Percentiles rank a stretch among this genome's conserved stretches.
phyloP scores from a whole-genome alignment of 139 green algal genomes.

The Haematococcus lacustris region DNA sequence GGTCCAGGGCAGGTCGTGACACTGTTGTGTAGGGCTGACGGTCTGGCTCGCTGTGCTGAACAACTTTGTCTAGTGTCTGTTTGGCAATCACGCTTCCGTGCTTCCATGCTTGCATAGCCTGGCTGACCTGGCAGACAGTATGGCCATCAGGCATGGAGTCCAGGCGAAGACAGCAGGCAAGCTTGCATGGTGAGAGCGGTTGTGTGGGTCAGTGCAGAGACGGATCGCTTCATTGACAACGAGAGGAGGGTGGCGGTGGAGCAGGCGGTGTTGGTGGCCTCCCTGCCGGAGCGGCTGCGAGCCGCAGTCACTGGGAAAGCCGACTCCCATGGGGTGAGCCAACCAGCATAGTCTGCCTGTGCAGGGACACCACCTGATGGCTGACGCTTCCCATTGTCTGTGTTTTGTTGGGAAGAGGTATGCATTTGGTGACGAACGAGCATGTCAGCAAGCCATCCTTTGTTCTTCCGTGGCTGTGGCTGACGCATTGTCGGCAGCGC shows the following conservation, averaged over 20 bases:
- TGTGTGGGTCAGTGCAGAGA: constrained; percentile 33
- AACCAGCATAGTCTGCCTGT: too few species aligned
- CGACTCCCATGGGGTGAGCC: too few species aligned
- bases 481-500: too few species aligned
- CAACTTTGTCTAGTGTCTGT: not conserved
- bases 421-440: too few species aligned
- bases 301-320: not conserved
- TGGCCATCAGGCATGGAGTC: not conserved
- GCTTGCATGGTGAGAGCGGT: not conserved
- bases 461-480: too few species aligned
- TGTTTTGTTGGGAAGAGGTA: too few species aligned
- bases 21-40: not conserved
- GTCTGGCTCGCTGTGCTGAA: not conserved
- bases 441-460: too few species aligned
- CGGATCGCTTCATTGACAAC: constrained; percentile 36
- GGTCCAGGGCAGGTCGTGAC: not conserved
- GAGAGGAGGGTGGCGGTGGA: constrained; percentile 21
- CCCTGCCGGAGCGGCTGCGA: constrained; percentile 11
- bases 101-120: not conserved
- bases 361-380: too few species aligned
- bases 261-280: constrained; percentile 11
- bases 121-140: not conserved
- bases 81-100: not conserved
- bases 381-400: too few species aligned
- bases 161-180: not conserved